phyloP scores from a whole-genome alignment of 257 asterid species.

The Solanum corneliomulleri region DNA sequence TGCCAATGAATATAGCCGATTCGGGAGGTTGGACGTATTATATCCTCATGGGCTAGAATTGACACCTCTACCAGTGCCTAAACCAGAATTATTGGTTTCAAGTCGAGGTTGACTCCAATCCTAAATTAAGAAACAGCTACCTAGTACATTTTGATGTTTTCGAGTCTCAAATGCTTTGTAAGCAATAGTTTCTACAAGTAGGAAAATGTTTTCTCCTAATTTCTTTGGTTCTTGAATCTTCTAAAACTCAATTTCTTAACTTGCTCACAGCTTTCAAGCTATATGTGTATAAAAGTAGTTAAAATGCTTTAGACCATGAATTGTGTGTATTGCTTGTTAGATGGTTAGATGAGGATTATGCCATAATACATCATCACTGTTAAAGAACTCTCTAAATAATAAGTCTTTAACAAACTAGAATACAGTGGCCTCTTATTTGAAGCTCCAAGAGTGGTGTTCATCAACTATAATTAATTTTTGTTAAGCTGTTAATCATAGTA shows the following conservation, averaged over 20 bases:
- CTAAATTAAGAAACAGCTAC: neutral
- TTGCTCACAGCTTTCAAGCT: neutral
- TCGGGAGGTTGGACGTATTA: neutral
- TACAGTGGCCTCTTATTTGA: neutral
- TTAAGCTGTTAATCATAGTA: neutral
- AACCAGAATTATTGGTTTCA: neutral
- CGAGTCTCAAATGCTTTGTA: neutral
- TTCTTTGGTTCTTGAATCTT: neutral
- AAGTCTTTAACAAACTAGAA: neutral
- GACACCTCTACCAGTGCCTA: neutral
- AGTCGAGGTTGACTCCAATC: neutral
- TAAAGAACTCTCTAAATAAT: neutral
- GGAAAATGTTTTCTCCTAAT: neutral
- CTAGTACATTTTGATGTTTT: neutral
- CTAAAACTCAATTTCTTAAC: neutral
- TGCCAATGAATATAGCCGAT: neutral
- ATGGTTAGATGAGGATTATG: neutral
- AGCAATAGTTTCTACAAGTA: neutral
- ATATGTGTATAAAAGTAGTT: neutral
- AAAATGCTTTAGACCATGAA: neutral
- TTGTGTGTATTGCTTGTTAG: neutral
- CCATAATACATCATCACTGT: neutral
- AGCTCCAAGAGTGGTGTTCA: neutral
- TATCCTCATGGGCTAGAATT: neutral
- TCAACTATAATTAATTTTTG: neutral